Evolutionary conservation across 2,329 filamentous ascomycete species (phyloP).

Genomic region (Venturiaceae sp.): DNA sequence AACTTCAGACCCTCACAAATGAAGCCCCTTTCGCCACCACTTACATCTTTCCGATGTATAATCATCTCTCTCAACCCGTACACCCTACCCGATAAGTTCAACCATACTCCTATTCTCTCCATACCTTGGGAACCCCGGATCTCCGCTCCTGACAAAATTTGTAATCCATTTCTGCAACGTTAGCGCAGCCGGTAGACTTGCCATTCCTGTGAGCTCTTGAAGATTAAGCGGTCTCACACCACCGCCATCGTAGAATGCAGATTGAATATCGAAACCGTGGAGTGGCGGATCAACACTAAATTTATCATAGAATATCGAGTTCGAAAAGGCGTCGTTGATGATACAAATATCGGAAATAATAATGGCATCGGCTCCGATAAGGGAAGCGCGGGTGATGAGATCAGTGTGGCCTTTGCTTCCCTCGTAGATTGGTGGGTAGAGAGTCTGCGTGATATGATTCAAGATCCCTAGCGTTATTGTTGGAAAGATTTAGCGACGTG

Average conservation of each 20-base stretch:
- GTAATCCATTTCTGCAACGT: constrained; percentile 37
- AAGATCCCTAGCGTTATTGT: constrained; percentile 22
- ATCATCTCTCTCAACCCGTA: constrained; percentile 32
- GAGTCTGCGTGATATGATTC: constrained; percentile 30
- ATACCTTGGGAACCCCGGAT: constrained; percentile 36
- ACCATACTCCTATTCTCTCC: constrained; percentile 33
- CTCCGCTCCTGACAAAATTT: constrained; percentile 29
- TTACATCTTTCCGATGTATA: constrained; percentile 38
- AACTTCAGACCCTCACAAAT: no score
- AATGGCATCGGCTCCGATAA: constrained; percentile 32
- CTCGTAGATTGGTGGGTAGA: constrained; percentile 49
- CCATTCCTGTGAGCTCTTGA: no score
- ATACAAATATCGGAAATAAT: constrained; percentile 45
- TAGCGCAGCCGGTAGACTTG: constrained; percentile 28
- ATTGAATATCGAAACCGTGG: constrained; percentile 43
- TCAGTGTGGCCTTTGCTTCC: constrained; percentile 38
- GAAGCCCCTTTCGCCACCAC: constrained; percentile 40
- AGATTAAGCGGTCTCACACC: no score
- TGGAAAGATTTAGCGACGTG: no score
- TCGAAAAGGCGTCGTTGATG: constrained; percentile 35
- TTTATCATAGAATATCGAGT: constrained; percentile 40
- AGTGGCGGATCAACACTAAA: constrained; percentile 43
- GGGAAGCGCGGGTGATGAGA: constrained; percentile 30
- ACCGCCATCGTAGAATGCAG: constrained; percentile 43
- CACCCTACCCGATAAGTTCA: constrained; percentile 31